Percentiles rank a stretch among this genome's conserved stretches.
phyloP scores from a whole-genome alignment of 2,329 filamentous ascomycete genomes.

The Alternaria triticimaculans region DNA sequence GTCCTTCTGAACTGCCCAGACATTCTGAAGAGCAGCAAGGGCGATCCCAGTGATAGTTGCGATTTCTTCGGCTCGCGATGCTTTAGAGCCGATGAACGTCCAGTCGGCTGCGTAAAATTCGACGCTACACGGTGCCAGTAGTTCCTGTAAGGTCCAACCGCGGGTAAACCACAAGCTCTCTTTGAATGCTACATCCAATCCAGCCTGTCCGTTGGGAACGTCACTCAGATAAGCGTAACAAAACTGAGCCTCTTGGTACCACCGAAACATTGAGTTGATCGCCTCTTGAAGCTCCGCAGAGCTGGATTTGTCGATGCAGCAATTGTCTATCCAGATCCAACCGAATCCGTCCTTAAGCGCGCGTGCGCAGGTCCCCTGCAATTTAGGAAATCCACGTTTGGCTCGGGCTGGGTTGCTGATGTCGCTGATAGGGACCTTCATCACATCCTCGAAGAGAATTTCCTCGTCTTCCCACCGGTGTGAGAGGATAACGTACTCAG shows the following conservation, averaged over 20 bases:
- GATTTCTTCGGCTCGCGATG: background rate
- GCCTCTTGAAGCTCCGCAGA: slow-evolving; percentile 17
- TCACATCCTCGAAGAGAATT: slow-evolving; percentile 10
- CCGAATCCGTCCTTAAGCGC: background rate
- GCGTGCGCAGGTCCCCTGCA: background rate
- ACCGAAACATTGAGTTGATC: slow-evolving; percentile 25
- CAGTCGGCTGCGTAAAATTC: slow-evolving; percentile 9
- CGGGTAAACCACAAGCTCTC: background rate
- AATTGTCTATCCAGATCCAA: slow-evolving; percentile 21
- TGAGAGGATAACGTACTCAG: slow-evolving; percentile 23
- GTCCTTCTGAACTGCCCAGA: background rate
- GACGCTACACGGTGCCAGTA: slow-evolving; percentile 6
- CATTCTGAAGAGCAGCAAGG: background rate
- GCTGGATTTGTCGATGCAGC: slow-evolving; percentile 24
- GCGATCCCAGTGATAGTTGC: background rate
- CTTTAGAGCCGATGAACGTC: background rate
- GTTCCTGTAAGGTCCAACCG: slow-evolving; percentile 8
- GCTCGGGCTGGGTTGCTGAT: background rate
- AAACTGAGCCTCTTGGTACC: slow-evolving; percentile 8
- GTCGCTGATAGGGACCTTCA: background rate
- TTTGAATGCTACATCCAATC: background rate
- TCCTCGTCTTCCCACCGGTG: slow-evolving; percentile 20
- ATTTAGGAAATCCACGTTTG: background rate
- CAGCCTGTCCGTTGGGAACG: background rate
- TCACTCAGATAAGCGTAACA: slow-evolving; percentile 15